Evolutionary conservation across 1,139 yeast genomes (phyloP), one percentile per base, ranked within the genome.

Genomic region (Taphrina wiesneri): DNA sequence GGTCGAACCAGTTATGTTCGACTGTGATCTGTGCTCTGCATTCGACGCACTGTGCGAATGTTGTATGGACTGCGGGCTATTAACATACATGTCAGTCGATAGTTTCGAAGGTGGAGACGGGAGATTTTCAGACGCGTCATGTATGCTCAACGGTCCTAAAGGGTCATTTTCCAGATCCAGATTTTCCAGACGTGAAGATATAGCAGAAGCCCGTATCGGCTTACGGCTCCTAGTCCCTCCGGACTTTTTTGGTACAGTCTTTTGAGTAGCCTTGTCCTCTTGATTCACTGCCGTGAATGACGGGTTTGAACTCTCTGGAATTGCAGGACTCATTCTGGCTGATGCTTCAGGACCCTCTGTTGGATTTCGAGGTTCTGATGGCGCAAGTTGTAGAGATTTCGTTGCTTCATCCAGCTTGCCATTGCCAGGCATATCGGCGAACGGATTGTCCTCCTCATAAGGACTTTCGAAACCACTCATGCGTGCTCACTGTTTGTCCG

Each of bases 361-460:
- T 21, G 23, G 7, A 32, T 52, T 30, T 26, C 17, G 21, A 19
- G 11, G 1, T 11, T 7, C 30, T 17, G 36, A 28, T 3, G 54
- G 11, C 21, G 34, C 19, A 11, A 26, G 36, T 13, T 3, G 34
- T 23, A n/a, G 11, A n/a, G 49, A 23, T 13, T 43, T 17, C 11
- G 32, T 26, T 19, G 52, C 21, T 7, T 41, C 61, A 23, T 56
- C 51, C 25, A 17, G 32, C 21, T 26, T 32, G 17, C 36, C 41
- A 5, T 54, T 45, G n/a, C 57, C 64, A 11, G 36, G 64, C 64
- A 60, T 60, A 41, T 60, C 64, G 15, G 64, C 64, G 19, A 60
- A 60, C 4, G 64, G 64, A 23, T 60, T 60, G 64, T 60, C 64
- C 28, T 49, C 64, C 52, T 60, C 64, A 41, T 60, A 60, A 7